A percentile compares a stretch with the other conserved stretches of the same genome.
Evolutionary conservation across 2,329 filamentous ascomycete genomes (phyloP).

Genomic region (Pezicula rhizophila): DNA sequence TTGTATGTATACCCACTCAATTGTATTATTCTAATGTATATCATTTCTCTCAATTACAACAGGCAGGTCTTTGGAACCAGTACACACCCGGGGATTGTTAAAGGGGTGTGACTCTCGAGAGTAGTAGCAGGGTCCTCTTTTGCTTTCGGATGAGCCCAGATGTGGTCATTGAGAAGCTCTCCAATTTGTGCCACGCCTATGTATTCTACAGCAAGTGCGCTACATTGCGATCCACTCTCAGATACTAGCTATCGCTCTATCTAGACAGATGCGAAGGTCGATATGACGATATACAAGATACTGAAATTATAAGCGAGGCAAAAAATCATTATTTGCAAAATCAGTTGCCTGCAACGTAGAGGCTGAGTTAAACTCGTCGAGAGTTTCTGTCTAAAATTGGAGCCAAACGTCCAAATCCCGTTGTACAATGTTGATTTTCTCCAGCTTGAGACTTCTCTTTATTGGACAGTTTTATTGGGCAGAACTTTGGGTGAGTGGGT

Average conservation of each 20-base stretch:
- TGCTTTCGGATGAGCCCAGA: constrained; percentile 6
- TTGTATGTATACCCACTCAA: no score
- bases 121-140: constrained; percentile 45
- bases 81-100: constrained; percentile 47
- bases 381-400: constrained; percentile 26
- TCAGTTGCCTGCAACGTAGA: constrained; percentile 42
- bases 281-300: constrained; percentile 48
- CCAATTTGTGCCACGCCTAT: constrained; percentile 25
- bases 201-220: constrained; percentile 39
- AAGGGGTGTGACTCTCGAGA: constrained; percentile 57
- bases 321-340: constrained; percentile 44
- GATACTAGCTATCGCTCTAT: constrained; percentile 44
- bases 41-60: no score
- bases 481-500: constrained; percentile 41
- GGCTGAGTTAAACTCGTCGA: constrained; percentile 35
- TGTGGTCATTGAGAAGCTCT: constrained; percentile 22
- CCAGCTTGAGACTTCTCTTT: constrained; percentile 33
- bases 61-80: constrained; percentile 35
- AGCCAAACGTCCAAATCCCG: constrained; percentile 19
- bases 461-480: constrained; percentile 39
- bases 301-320: constrained; percentile 46
- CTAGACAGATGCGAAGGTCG: constrained; percentile 55
- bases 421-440: constrained; percentile 31
- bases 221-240: constrained; percentile 49
- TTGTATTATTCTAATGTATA: no score